These are phyloP conservation scores for Candida ovalis DNA, from an alignment of 805 yeast species.

Conservation along the genomic window DNA sequence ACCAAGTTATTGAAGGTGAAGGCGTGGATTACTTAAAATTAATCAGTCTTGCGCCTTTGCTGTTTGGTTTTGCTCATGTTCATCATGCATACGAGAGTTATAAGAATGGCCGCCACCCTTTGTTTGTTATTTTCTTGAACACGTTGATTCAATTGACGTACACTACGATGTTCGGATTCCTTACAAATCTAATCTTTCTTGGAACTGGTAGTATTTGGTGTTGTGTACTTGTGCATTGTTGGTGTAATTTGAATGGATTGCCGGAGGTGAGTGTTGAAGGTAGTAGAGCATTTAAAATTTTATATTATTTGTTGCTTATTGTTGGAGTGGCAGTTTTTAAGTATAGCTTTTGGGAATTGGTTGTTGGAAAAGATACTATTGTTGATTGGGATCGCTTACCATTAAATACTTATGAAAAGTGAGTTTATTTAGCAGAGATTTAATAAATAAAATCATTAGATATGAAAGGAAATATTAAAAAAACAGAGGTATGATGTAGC, in stretches of 20 bases:
- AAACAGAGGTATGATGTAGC: too few species aligned
- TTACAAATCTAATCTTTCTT: conserved; percentile 56
- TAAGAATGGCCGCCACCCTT: conserved; percentile 22
- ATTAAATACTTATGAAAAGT: not conserved
- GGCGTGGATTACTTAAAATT: not conserved
- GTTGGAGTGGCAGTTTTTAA: conserved; percentile 42
- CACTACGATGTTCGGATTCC: conserved; percentile 68
- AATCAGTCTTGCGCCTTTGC: conserved; percentile 46
- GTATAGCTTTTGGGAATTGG: conserved; percentile 16
- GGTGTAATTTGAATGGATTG: conserved; percentile 70
- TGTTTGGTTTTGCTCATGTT: conserved; percentile 75
- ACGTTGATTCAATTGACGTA: conserved; percentile 54
- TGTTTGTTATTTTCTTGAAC: conserved; percentile 32
- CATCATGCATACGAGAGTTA: conserved; percentile 63
- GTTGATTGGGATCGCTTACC: not conserved
- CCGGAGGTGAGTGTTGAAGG: conserved; percentile 37
- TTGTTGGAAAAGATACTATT: not conserved
- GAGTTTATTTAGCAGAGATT: too few species aligned
- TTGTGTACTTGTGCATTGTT: conserved; percentile 53
- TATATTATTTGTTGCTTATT: conserved; percentile 38
- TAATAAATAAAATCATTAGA: too few species aligned
- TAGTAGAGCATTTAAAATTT: conserved; percentile 8
- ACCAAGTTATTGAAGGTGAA: not conserved
- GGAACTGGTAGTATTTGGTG: conserved; percentile 53
- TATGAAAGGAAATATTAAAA: too few species aligned